A percentile compares a stretch with the other conserved stretches of the same genome.
Conservation (phyloP, 176 grass and related monocot species). For the Thinopyrum elongatum region DNA sequence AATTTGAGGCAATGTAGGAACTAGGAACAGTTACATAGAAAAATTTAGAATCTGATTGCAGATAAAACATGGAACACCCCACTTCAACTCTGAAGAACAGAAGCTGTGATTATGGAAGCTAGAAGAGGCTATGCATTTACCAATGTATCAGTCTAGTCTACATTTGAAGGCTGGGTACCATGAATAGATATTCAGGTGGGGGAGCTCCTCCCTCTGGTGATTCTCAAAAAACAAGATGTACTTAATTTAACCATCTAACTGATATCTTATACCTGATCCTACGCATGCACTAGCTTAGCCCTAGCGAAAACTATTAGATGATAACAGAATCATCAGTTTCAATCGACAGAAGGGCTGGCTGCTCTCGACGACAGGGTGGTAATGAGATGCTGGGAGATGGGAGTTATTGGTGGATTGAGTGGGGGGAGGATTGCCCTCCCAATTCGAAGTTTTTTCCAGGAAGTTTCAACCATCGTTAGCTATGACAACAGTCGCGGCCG, state of each 20-base stretch:
- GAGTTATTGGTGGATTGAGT: no score
- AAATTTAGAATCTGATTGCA: neutral
- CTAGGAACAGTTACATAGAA: neutral
- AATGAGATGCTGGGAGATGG: no score
- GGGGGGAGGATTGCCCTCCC: no score
- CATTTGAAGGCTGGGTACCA: neutral
- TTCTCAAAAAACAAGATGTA: no score
- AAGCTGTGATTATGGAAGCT: neutral
- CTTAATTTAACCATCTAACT: neutral
- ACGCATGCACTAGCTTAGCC: conserved; percentile 6
- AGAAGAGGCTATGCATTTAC: neutral
- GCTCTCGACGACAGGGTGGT: no score
- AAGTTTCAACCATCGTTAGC: no score
- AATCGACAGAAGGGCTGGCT: neutral
- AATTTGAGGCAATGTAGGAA: neutral
- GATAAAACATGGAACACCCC: neutral
- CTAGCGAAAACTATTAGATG: neutral
- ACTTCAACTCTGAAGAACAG: neutral
- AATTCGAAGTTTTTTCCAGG: no score
- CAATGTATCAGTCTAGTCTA: neutral
- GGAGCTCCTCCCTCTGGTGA: no score
- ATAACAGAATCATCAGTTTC: neutral
- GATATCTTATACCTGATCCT: neutral
- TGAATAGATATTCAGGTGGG: neutral
- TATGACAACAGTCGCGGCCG: no score